Conservation (phyloP, 495 filamentous ascomycete genomes). For the Parathielavia hyrcaniae region DNA sequence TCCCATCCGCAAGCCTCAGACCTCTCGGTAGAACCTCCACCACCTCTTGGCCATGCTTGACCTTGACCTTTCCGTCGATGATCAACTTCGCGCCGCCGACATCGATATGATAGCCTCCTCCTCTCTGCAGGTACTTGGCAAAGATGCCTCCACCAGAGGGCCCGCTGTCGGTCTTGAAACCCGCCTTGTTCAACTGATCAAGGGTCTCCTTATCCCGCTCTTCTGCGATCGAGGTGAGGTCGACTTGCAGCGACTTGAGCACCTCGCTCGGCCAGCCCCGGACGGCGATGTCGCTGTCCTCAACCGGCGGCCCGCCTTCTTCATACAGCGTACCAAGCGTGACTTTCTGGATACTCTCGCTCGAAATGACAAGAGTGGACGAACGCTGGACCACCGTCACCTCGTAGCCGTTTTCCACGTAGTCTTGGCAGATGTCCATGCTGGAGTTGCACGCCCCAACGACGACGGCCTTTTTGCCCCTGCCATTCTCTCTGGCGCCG, state of each 20-base stretch:
- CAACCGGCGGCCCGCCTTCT: slow-evolving; percentile 53
- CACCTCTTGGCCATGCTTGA: slow-evolving; percentile 67
- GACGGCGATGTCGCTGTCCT: slow-evolving; percentile 57
- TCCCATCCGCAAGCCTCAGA: slow-evolving; percentile 60
- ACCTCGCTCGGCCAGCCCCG: slow-evolving; percentile 54
- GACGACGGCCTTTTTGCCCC: slow-evolving; percentile 63
- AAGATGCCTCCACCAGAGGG: slow-evolving; percentile 59
- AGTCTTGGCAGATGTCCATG: slow-evolving; percentile 81
- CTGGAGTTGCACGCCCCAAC: slow-evolving; percentile 76
- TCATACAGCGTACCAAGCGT: slow-evolving; percentile 55
- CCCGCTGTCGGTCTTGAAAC: slow-evolving; percentile 65
- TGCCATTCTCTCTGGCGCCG: slow-evolving; percentile 43
- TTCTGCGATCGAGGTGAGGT: slow-evolving; percentile 44
- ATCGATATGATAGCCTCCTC: slow-evolving; percentile 79
- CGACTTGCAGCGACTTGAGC: slow-evolving; percentile 49
- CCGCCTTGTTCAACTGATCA: slow-evolving; percentile 56
- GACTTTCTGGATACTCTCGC: slow-evolving; percentile 43
- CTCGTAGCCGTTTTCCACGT: slow-evolving; percentile 70
- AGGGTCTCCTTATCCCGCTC: slow-evolving; percentile 50
- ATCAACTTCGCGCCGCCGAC: slow-evolving; percentile 70
- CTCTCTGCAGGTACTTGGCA: slow-evolving; percentile 69
- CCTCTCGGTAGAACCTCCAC: slow-evolving; percentile 53
- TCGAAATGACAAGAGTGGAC: slow-evolving; percentile 63
- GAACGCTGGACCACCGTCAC: slow-evolving; percentile 81
- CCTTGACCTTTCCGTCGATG: slow-evolving; percentile 65